A percentile compares a stretch with the other conserved stretches of the same genome.
These are phyloP conservation scores for Pelargonium myrrhifolium DNA, from an alignment of 441 rosid species.

Conservation along the genomic window DNA sequence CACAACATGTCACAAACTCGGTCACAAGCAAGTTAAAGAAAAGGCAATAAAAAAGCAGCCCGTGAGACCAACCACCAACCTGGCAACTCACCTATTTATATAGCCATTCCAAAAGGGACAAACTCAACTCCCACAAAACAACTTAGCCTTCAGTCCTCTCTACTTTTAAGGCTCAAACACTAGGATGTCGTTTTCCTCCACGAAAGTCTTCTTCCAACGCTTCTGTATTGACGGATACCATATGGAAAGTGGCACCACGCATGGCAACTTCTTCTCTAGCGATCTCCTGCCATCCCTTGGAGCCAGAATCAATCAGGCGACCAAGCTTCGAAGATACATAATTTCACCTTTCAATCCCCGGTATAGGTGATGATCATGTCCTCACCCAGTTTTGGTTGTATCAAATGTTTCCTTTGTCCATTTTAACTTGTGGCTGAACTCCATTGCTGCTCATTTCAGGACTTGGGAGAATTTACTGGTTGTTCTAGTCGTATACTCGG, in stretches of 20 bases:
- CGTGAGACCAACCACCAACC: slow-evolving; percentile 41
- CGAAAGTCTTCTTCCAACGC: slow-evolving; percentile 61
- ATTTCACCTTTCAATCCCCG: slow-evolving; percentile 69
- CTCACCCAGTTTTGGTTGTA: slow-evolving; percentile 8
- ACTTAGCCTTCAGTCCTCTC: slow-evolving; percentile 9
- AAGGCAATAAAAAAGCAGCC: slow-evolving; percentile 31
- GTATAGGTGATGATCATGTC: slow-evolving; percentile 50
- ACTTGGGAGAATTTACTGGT: slow-evolving; percentile 94
- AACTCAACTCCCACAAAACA: slow-evolving; percentile 19
- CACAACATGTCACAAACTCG: slow-evolving; percentile 23
- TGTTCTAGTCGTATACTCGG: slow-evolving; percentile 78
- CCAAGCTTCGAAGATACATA: slow-evolving; percentile 61
- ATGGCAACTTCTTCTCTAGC: slow-evolving; percentile 62
- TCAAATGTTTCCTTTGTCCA: slow-evolving; percentile 14
- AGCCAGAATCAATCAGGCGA: slow-evolving; percentile 74
- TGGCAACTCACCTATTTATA: slow-evolving; percentile 34
- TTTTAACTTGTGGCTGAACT: slow-evolving; percentile 25
- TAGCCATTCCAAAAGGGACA: slow-evolving; percentile 26
- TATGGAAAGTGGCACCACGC: slow-evolving; percentile 28
- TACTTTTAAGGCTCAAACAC: slow-evolving; percentile 1
- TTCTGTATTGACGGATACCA: slow-evolving; percentile 66
- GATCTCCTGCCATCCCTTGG: slow-evolving; percentile 95
- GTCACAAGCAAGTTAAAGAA: slow-evolving; percentile 25
- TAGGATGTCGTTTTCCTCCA: slow-evolving; percentile 50
- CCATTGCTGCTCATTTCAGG: slow-evolving; percentile 51